Percentiles rank a stretch among this genome's conserved stretches.
Evolutionary conservation across 2,329 filamentous ascomycete genomes (phyloP).

Genomic region (Leptographium flavum): DNA sequence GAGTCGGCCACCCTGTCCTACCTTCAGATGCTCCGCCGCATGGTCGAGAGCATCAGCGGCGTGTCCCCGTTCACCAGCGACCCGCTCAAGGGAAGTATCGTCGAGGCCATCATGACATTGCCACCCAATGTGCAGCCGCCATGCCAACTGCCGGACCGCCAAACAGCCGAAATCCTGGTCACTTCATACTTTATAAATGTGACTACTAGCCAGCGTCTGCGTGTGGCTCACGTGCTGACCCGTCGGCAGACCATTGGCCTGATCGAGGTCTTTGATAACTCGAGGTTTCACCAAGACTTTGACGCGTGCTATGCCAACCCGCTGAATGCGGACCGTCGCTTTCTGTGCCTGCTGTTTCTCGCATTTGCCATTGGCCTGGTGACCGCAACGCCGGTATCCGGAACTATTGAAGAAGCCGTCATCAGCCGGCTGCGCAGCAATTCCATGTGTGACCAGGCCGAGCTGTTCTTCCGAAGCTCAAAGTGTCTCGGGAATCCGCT

Average conservation of each 20-base stretch:
- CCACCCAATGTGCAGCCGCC: constrained; percentile 30
- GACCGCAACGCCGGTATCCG: constrained; percentile 36
- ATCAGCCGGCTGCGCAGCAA: constrained; percentile 32
- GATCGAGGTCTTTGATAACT: constrained; percentile 42
- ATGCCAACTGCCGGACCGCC: constrained; percentile 39
- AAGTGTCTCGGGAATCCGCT: constrained; percentile 32
- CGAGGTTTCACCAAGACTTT: constrained; percentile 31
- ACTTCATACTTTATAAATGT: constrained; percentile 49
- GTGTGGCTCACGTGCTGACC: not conserved
- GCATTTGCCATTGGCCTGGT: constrained; percentile 49
- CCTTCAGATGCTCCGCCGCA: constrained; percentile 43
- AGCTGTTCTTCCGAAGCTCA: constrained; percentile 47
- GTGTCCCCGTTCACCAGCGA: constrained; percentile 43
- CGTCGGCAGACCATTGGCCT: constrained; percentile 39
- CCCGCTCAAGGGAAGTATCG: constrained; percentile 39
- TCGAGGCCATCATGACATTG: constrained; percentile 35
- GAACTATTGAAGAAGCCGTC: constrained; percentile 32
- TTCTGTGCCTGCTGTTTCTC: constrained; percentile 46
- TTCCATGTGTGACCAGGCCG: constrained; percentile 37
- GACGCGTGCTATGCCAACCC: constrained; percentile 41
- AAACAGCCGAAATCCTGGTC: constrained; percentile 34
- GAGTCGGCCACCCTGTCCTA: constrained; percentile 48
- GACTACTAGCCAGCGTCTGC: not conserved
- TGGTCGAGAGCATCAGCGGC: constrained; percentile 40
- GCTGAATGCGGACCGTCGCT: constrained; percentile 30